These are phyloP conservation scores for Capronia coronata DNA, from an alignment of 2,329 filamentous ascomycete species.

Conservation along the genomic window DNA sequence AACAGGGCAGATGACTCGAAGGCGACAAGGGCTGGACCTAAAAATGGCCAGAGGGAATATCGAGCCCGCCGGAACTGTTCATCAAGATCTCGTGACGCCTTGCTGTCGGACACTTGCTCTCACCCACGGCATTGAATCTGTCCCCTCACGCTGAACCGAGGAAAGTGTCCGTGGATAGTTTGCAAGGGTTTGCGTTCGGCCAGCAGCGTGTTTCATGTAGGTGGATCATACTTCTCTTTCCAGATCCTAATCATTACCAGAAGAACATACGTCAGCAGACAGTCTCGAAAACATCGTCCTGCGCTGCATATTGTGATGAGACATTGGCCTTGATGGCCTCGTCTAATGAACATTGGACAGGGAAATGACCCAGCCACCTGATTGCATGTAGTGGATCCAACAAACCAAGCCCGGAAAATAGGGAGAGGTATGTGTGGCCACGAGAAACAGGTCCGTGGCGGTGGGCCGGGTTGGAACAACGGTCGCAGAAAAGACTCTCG, in stretches of 20 bases:
- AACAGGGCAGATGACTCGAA: neutral
- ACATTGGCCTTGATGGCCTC: neutral
- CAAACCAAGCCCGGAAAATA: neutral
- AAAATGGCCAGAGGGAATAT: no score
- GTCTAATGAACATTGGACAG: neutral
- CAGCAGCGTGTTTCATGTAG: constrained; percentile 8
- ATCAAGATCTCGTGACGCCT: no score
- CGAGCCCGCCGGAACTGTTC: no score
- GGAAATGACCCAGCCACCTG: constrained; percentile 15
- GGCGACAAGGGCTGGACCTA: no score
- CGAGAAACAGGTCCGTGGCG: neutral
- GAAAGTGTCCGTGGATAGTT: no score
- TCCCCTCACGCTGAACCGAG: no score
- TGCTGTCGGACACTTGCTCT: no score
- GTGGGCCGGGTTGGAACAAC: constrained; percentile 19
- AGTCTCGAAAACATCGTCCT: constrained; percentile 11
- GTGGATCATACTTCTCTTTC: constrained; percentile 83
- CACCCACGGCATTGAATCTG: no score
- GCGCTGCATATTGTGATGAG: neutral
- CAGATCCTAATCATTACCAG: constrained; percentile 64
- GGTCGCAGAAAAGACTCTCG: constrained; percentile 21
- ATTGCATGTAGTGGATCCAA: constrained; percentile 3
- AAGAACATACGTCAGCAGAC: constrained; percentile 13
- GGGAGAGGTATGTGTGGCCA: neutral
- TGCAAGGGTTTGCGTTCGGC: neutral